phyloP scores from a whole-genome alignment of 2,329 filamentous ascomycete species.

The Fusarium continuum region DNA sequence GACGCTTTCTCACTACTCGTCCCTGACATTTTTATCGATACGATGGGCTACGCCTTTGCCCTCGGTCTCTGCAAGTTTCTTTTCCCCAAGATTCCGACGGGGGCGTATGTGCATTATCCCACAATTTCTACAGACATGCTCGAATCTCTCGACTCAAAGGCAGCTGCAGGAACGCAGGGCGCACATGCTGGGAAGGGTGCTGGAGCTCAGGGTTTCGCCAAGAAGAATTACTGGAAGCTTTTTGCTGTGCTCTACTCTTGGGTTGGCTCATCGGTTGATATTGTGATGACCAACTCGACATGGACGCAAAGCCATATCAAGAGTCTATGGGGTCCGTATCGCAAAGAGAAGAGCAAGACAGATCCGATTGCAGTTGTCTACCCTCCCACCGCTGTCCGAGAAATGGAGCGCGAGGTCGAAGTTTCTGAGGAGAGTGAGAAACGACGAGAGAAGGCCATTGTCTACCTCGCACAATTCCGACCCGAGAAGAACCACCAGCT shows the following conservation, averaged over 20 bases:
- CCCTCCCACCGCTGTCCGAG: conserved; percentile 89
- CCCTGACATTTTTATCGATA: conserved; percentile 94
- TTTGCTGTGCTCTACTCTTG: conserved; percentile 86
- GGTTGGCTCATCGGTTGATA: conserved; percentile 84
- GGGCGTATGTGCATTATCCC: conserved; percentile 96
- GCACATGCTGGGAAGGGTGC: conserved; percentile 85
- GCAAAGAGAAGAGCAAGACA: conserved; percentile 55
- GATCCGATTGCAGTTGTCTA: conserved; percentile 80
- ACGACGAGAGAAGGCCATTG: conserved; percentile 73
- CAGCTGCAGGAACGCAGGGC: conserved; percentile 68
- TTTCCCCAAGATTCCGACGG: conserved; percentile 83
- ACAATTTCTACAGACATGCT: conserved; percentile 99
- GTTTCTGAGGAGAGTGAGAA: conserved; percentile 75
- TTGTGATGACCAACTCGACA: conserved; percentile 96
- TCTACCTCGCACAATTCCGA: conserved; percentile 97
- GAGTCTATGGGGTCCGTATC: conserved; percentile 76
- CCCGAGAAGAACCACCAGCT: conserved; percentile 96
- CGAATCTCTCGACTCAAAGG: conserved; percentile 74
- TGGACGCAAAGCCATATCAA: conserved; percentile 91
- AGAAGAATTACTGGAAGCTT: conserved; percentile 84
- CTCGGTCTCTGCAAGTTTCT: conserved; percentile 83
- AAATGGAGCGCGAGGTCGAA: conserved; percentile 78
- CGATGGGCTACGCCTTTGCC: conserved; percentile 96
- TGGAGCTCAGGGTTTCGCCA: conserved; percentile 74
- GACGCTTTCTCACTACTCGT: conserved; percentile 93